Base-by-base conservation (phyloP, 768 basidiomycete genomes). In the Boletus rufocinnamomeus region DNA sequence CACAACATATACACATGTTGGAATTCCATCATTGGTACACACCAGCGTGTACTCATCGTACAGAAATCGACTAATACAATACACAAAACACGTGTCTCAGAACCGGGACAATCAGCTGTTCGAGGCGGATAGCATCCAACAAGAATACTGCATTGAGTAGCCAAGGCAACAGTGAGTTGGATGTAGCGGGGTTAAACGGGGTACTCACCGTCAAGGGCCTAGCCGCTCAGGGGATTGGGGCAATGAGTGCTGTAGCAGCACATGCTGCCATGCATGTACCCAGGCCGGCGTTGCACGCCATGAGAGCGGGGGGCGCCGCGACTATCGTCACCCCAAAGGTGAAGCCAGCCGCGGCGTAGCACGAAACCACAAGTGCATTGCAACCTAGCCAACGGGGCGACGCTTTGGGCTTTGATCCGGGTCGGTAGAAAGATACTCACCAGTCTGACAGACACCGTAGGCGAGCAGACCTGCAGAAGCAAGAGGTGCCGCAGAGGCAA, bases 391-490 rank as follows among this genome's bases (percentile, higher is more conserved):
- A 17, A 48, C 6, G n/a, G n/a, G 30, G 10, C 11, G 14, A 6
- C 2, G 2, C 28, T 6, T 1, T n/a, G n/a, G 2, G 19, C 3
- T 1, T n/a, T 27, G 30, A 30, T 23, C 30, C 50, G 19, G 25
- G 17, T 30, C 0, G 23, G 13, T 11, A 1, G 13, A 10, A 17
- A 2, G 9, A 30, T 1, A 37, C 46, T 44, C 6, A 69, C 70
- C 66, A 0, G 70, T 74, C 21, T 74, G 69, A 2, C 70, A 72
- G 0, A 58, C 0, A 0, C 4, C 72, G 6, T 72, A 72, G 0
- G 60, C 59, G 6, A 72, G 21, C 0, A 56, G 63, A 0, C 71
- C 68, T 0, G 68, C 71, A 0, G 56, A 46, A 10, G 44, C 52
- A 3, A 60, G 34, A 1, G 70, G 66, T 0, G 44, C 60, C 0